Conservation (phyloP, 805 yeast genomes). For the Komagataella kurtzmanii region DNA sequence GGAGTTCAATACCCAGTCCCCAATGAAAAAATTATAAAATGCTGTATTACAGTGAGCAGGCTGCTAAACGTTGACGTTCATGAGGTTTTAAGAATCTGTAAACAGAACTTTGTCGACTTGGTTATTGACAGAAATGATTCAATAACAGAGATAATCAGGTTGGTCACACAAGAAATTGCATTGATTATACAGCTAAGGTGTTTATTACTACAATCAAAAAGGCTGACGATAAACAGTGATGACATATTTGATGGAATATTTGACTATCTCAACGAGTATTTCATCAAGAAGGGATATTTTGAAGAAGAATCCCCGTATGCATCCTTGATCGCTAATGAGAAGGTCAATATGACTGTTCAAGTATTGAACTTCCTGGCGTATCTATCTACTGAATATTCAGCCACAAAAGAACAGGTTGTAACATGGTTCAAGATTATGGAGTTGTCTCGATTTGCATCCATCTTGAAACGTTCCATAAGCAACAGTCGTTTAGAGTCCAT, state of each 20-base stretch:
- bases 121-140: not conserved
- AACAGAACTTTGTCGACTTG: conserved; percentile 1
- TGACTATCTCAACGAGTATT: not conserved
- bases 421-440: conserved; percentile 47
- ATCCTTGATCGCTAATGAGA: not conserved
- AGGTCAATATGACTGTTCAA: conserved; percentile 4
- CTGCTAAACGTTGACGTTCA: not conserved
- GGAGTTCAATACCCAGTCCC: not conserved
- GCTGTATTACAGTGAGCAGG: not conserved
- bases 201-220: not conserved
- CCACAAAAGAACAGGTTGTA: conserved; percentile 17
- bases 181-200: not conserved
- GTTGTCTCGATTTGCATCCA: conserved; percentile 14
- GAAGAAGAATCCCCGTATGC: not conserved
- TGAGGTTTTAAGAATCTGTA: not conserved
- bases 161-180: not conserved
- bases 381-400: conserved; percentile 11
- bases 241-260: not conserved
- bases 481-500: not conserved
- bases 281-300: not conserved
- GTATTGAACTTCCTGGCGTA: conserved; percentile 10
- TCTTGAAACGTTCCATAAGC: not conserved
- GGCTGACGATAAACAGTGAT: not conserved
- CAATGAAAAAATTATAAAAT: not conserved
- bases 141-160: not conserved